Evolutionary conservation across 257 asterid genomes (phyloP).

Genomic region (Ligustrum vulgare): DNA sequence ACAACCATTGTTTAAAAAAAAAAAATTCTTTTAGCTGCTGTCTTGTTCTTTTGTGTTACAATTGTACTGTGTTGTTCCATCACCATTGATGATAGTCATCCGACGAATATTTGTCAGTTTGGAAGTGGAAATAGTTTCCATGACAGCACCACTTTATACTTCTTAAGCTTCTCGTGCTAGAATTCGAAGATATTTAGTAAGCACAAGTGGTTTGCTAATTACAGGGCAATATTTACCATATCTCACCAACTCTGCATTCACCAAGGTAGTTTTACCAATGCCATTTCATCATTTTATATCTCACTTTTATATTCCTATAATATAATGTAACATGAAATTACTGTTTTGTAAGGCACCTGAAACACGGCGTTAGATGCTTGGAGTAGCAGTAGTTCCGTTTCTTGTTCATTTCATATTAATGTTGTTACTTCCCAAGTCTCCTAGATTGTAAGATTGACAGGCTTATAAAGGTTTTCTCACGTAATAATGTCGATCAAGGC

Average conservation of each 20-base stretch:
- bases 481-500: no score
- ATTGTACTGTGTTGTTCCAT: constrained; percentile 55
- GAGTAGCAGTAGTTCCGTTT: no score
- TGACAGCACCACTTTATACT: constrained; percentile 76
- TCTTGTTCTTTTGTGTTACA: constrained; percentile 63
- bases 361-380: constrained; percentile 22
- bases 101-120: constrained; percentile 73
- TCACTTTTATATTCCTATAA: neutral
- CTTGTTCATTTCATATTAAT: no score
- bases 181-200: constrained; percentile 72
- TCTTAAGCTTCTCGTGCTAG: constrained; percentile 85
- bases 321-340: neutral
- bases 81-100: constrained; percentile 65
- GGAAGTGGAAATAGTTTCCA: constrained; percentile 92
- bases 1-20: constrained; percentile 47
- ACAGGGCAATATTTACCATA: constrained; percentile 75
- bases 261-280: constrained; percentile 34
- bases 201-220: constrained; percentile 75
- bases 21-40: constrained; percentile 61
- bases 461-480: no score
- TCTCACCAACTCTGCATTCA: constrained; percentile 75
- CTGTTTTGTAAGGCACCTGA: constrained; percentile 40
- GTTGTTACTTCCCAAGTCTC: no score
- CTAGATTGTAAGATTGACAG: no score
- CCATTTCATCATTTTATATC: neutral